Base-by-base conservation (phyloP, 305 asterid species). In the Rubia tinctorum region DNA sequence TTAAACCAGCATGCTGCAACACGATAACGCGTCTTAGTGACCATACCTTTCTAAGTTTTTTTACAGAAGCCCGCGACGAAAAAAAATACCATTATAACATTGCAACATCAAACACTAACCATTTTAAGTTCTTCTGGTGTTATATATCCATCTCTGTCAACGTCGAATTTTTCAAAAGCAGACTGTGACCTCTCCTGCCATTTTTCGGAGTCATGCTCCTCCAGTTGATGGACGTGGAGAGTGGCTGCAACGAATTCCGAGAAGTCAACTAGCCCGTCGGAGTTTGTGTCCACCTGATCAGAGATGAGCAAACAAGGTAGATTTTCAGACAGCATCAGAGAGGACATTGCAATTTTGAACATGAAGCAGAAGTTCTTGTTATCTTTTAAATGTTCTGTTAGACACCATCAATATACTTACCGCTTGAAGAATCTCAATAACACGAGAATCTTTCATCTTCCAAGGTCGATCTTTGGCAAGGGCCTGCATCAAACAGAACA, bases 221-320 rank as follows among this genome's bases (percentile, higher is more conserved):
- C 96, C 82, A 95, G 75, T 73, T 95, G 99, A 82, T 89, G 93
- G 74, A 95, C 98, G 66, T 95, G 99, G 45, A 95, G 71, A 4
- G 99, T 92, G 63, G 99, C 99, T 15, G 99, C 99, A 49, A 89
- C 98, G 49, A 95, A 95, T 86, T 95, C 99, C 1, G 96, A 51
- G 88, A 95, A 95, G 82, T 95, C 98, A 65, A 95, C 97, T 2
- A 95, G 97, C 55, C 99, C 98, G 72, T 95, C 99, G 0, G 98
- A 88, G 80, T 95, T 95, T 82, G 91, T 86, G 75, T 95, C 99
- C 20, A 94, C 93, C 99, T 94, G 97, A 62, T 51, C 43, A 8
- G 7, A 73, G 64, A 74, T 20, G 80, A 20, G 74, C 51, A 59
- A 73, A 39, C 51, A 15, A 44, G 34, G 58, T 76, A 80, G 15